Evolutionary conservation across 2,329 filamentous ascomycete species (phyloP), one percentile per base, ranked within the genome.

Genomic region (Sporothrix inflata): DNA sequence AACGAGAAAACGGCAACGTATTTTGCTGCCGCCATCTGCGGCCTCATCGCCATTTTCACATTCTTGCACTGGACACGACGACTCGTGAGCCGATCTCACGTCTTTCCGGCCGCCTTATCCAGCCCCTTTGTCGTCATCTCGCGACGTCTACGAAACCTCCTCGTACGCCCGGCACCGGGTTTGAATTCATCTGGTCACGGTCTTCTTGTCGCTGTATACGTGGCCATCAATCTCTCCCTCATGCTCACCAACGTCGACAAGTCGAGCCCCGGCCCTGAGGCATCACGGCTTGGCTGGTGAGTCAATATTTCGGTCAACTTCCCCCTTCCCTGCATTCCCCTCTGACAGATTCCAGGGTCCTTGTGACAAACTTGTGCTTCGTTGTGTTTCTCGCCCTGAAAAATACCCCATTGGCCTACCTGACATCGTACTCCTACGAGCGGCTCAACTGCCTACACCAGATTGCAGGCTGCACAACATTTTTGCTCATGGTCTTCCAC

Each of bases 371-470:
- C 75, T 77, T 88, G 40, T 79, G 81, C 14, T 79, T 90, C 19
- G 82, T 88, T 14, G 80, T 88, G 14, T 85, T 89, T 66, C 79
- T 90, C 19, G 82, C 85, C 0, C 80, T 90, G 55, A 89, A 89
- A 75, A 89, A 89, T 76, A 89, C 87, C 0, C 88, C 87, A 0
- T 77, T 90, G 21, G 84, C 84, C 0, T 83, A 84, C 73, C 74
- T 90, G 12, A 85, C 85, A 1, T 80, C 83, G 1, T 86, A 85
- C 76, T 89, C 87, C 5, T 88, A 90, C 77, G 88, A 90, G 73
- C 83, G 86, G 24, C 83, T 90, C 69, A 89, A 89, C 75, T 82
- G 85, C 66, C 81, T 90, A 2, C 88, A 90, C 75, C 85, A 85
- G 72, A 79, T 86, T 21, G 82, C 84, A 4, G 87, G 87, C 2